Percentiles rank a stretch among this genome's conserved stretches.
phyloP scores from a whole-genome alignment of 2,329 filamentous ascomycete species.

The Trichoderma aggressivum region DNA sequence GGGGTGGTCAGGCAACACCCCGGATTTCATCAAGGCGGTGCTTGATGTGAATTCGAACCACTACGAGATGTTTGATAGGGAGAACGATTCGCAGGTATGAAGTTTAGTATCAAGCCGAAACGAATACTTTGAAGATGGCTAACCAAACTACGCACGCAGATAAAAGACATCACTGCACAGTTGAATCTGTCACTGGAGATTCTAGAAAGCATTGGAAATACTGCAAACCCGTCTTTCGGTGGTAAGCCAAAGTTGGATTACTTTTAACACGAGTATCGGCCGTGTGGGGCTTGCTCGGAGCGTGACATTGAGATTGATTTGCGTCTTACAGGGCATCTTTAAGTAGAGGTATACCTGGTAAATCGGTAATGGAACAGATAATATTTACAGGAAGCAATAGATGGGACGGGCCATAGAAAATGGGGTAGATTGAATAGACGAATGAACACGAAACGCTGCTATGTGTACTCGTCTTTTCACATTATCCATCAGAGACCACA shows the following conservation, averaged over 20 bases:
- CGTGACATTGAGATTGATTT: neutral
- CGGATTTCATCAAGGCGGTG: constrained; percentile 30
- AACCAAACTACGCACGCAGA: neutral
- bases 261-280: neutral
- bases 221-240: neutral
- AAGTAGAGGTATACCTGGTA: neutral
- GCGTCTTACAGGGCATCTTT: neutral
- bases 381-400: neutral
- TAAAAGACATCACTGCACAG: constrained; percentile 19
- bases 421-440: neutral
- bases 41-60: constrained; percentile 29
- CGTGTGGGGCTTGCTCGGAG: neutral
- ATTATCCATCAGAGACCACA: neutral
- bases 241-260: constrained; percentile 6
- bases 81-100: constrained; percentile 10
- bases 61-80: constrained; percentile 29
- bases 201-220: constrained; percentile 36
- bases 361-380: neutral
- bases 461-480: neutral
- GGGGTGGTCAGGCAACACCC: constrained; percentile 29
- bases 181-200: constrained; percentile 47
- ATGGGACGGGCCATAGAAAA: neutral
- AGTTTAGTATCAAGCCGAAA: too few species aligned
- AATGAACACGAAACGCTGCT: neutral
- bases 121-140: neutral